Evolutionary conservation across 345 rosid species (phyloP), one percentile per base, ranked within the genome.

Genomic region (Linum tenue): DNA sequence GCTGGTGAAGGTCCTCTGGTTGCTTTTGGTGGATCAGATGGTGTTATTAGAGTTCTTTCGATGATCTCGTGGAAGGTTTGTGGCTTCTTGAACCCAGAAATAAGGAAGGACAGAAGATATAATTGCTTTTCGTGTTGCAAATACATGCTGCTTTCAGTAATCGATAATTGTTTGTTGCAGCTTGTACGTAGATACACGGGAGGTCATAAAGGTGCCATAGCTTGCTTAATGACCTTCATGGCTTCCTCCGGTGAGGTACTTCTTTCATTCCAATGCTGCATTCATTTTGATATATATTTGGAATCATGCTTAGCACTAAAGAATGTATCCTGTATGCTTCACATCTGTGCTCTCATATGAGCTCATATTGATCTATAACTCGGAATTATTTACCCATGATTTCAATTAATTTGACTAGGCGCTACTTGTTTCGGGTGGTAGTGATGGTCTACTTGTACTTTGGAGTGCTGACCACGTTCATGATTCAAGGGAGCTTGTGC

Each of bases 21-120:
- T 78, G 99, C 99, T 61, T 94, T 90, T 79, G 99, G 99, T 71
- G 84, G 89, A 79, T 85, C 99, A 35, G 99, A 90, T 82, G 99
- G 99, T 67, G 91, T 94, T 67, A 90, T 94, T 60, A 86, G 99
- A 77, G 99, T 94, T 79, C 95, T 94, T 74, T 94, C 99, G 69
- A 94, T 94, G 97, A 90, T 90, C 77, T 82, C 97, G 51, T 94
- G 99, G 99, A 94, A 83, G 99, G 99, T 94, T 22, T 72, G 87
- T 50, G 57, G 16, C 39, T 66, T 67, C 9, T 60, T 56, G 65
- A 44, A 44, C 51, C 7, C 51, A 44, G 12, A 5, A 44, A 44
- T 7, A 7, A 7, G 11, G 51, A 5, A 44, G 51, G 7, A 44
- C 12, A 44, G 12, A 9, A 69, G 39, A 64, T 38, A n/a, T 38